Base-by-base conservation (phyloP, 2,329 filamentous ascomycete species). In the Venturia effusa region DNA sequence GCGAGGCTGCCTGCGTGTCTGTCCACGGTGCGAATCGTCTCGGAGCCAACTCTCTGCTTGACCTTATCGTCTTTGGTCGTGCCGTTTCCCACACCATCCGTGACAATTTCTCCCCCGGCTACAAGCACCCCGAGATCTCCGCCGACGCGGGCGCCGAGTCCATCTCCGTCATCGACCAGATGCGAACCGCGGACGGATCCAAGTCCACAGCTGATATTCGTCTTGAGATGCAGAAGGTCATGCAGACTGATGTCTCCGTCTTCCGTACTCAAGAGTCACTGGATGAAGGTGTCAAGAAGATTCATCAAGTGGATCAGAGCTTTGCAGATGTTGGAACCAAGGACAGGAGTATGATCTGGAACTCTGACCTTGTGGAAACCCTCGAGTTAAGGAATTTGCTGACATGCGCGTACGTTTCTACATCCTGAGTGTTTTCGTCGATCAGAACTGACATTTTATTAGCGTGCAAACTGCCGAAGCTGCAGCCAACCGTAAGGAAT, bases 311-410 rank as follows among this genome's bases (percentile, higher is more conserved):
- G 70, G 93, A 97, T 76, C 78, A 84, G 71, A 83, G 81, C 72
- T 97, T 89, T 80, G 79, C 82, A 71, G 83, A 97, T 73, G 88
- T 97, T 70, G 90, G 91, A 73, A 97, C 90, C 80, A 96, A 96
- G 85, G 93, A 97, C 78, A 89, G 94, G 78, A 95, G 90, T 84
- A 97, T 97, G 93, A 97, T 97, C 82, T 97, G 93, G 93, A 97
- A 97, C 86, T 92, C 90, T 30, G 93, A 97, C 74, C 85, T 97
- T 45, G 91, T 96, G 67, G 93, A 97, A 84, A 96, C 93, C 8
- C 86, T 99, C 64, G 94, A 99, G 80, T 83, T 97, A 73, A 85
- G 92, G 74, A 99, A 99, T 78, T 79, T 99, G 73, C 81, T 99
- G 74, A 97, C 94, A 73, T 97, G 94, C 86, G 93, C 92, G 85